Evolutionary conservation across 1,284 basidiomycete species (phyloP).

Genomic region (Acaromyces ingoldii): DNA sequence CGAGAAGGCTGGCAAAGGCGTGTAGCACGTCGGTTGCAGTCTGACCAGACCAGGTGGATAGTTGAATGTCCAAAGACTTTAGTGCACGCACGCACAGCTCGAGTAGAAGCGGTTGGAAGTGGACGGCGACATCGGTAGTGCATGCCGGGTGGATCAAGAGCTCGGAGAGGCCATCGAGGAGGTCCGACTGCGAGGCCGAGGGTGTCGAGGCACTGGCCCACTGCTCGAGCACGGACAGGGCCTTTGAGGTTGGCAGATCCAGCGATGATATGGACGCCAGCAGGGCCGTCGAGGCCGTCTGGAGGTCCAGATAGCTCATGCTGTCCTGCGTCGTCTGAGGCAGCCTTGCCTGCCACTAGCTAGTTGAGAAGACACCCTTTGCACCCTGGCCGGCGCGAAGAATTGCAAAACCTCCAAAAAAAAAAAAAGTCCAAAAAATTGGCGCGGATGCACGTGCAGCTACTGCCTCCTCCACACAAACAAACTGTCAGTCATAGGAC

Average conservation of each 20-base stretch:
- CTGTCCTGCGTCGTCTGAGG: too few relatives aligned
- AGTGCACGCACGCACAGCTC: conserved; percentile 43
- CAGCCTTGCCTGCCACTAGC: too few relatives aligned
- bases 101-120: conserved; percentile 41
- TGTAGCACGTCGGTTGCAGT: neutral
- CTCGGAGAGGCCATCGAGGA: conserved; percentile 34
- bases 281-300: too few relatives aligned
- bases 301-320: too few relatives aligned
- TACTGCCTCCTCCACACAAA: too few relatives aligned
- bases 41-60: conserved; percentile 1
- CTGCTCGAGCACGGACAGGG: conserved; percentile 6
- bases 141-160: conserved; percentile 38
- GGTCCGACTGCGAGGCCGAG: neutral
- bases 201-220: conserved; percentile 7
- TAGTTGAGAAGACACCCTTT: too few relatives aligned
- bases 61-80: conserved; percentile 5
- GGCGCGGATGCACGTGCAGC: too few relatives aligned
- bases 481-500: too few relatives aligned
- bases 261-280: too few relatives aligned
- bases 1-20: conserved; percentile 28
- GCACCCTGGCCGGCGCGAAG: too few relatives aligned
- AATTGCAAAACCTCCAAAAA: too few relatives aligned
- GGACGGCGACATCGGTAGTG: conserved; percentile 32
- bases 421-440: too few relatives aligned
- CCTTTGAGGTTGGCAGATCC: neutral